phyloP scores from a whole-genome alignment of 1,139 yeast genomes.

The Pneumocystis murina region DNA sequence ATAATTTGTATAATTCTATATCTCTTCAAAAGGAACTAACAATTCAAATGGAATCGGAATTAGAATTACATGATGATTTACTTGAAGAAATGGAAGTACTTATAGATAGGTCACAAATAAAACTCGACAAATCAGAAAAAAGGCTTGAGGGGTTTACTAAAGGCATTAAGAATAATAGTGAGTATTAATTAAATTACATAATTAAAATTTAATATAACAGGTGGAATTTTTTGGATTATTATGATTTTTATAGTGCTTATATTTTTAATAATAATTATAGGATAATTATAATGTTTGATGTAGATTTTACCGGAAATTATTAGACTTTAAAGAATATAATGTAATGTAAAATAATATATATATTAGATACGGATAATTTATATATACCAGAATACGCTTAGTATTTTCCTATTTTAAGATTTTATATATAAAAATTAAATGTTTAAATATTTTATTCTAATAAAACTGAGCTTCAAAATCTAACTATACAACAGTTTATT shows the following conservation, averaged over 20 bases:
- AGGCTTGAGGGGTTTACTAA: background rate
- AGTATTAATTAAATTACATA: background rate
- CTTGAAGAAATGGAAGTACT: slow-evolving; percentile 2
- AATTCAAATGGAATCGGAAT: background rate
- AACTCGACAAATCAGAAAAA: background rate
- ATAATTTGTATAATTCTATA: background rate
- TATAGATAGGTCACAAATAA: background rate
- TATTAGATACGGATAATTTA: no score
- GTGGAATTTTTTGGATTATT: background rate
- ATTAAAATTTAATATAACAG: background rate
- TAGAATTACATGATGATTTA: background rate
- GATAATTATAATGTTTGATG: background rate
- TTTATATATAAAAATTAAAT: no score
- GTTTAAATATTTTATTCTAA: no score
- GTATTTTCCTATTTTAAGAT: no score
- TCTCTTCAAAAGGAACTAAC: background rate
- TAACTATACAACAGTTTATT: no score
- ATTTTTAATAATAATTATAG: background rate
- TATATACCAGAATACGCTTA: no score
- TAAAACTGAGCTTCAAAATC: no score
- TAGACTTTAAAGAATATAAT: background rate
- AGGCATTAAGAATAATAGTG: background rate
- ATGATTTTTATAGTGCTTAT: background rate
- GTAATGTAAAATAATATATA: no score
- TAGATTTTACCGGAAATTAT: background rate